Conservation (phyloP, 352 stramenopile genomes). For the Phytophthora europaea region DNA sequence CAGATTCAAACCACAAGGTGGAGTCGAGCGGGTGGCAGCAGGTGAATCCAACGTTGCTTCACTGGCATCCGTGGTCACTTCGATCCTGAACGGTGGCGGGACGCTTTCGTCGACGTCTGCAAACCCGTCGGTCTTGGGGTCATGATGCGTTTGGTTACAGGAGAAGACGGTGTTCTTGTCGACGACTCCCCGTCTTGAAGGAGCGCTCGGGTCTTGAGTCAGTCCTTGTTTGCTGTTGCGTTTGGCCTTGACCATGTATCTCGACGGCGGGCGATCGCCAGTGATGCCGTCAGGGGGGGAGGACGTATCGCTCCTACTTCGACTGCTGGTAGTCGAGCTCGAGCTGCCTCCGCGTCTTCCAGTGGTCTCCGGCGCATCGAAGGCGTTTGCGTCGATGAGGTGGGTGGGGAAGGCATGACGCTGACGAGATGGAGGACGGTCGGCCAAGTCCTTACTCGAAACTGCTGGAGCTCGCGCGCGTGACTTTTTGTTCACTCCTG, state of each 20-base stretch:
- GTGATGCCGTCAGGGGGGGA: conserved; percentile 4
- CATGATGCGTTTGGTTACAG: conserved; percentile 71
- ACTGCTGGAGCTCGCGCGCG: conserved; percentile 11
- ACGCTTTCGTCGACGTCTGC: conserved; percentile 84
- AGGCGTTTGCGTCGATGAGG: conserved; percentile 66
- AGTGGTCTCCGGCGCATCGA: conserved; percentile 34
- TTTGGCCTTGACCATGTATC: conserved; percentile 80
- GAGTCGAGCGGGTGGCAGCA: not conserved
- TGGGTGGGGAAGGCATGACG: conserved; percentile 83
- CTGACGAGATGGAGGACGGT: conserved; percentile 79
- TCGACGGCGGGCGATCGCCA: conserved; percentile 67
- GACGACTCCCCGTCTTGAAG: conserved; percentile 55
- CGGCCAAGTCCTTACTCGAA: conserved; percentile 13
- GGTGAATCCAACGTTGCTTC: conserved; percentile 20
- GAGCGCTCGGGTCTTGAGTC: conserved; percentile 11
- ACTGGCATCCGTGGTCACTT: conserved; percentile 72
- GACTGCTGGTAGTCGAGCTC: conserved; percentile 12
- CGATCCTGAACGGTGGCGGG: conserved; percentile 80
- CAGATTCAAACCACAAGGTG: not conserved
- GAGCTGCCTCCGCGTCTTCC: conserved; percentile 16
- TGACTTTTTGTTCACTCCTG: conserved; percentile 34
- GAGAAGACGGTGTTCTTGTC: conserved; percentile 43
- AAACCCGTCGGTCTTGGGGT: conserved; percentile 84
- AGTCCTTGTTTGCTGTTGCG: conserved; percentile 32
- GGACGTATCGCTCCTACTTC: conserved; percentile 12